Conservation (phyloP, 768 basidiomycete species). For the Suillus brevipes region DNA sequence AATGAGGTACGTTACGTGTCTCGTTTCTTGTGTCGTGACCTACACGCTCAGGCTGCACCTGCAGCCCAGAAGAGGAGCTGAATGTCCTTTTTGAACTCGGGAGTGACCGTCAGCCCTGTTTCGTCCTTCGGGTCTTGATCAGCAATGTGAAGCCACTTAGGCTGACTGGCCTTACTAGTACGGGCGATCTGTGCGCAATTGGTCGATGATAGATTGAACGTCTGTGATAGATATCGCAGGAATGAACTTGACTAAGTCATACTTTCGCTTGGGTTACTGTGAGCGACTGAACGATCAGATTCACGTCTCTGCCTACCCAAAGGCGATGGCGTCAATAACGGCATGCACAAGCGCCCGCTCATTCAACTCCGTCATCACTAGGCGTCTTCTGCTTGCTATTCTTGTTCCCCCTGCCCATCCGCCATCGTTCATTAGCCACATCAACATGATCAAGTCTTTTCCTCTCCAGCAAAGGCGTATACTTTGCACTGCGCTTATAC, state of each 20-base stretch:
- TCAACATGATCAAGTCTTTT: conserved; percentile 71
- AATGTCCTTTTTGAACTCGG: neutral
- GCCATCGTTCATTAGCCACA: conserved; percentile 78
- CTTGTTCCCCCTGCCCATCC: conserved; percentile 60
- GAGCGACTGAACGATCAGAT: neutral
- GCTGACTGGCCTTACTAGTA: too few relatives aligned
- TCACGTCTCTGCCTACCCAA: neutral
- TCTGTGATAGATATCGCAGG: neutral
- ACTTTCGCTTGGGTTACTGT: neutral
- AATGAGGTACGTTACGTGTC: too few relatives aligned
- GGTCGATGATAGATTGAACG: neutral
- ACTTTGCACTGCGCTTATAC: conserved; percentile 58
- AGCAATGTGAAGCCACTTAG: too few relatives aligned
- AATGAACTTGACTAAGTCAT: too few relatives aligned
- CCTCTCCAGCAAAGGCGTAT: conserved; percentile 65
- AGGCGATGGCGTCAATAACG: neutral
- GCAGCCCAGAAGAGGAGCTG: neutral
- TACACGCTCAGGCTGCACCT: neutral
- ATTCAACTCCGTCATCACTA: conserved; percentile 14
- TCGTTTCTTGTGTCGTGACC: too few relatives aligned
- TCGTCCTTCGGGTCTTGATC: neutral
- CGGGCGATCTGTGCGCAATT: neutral
- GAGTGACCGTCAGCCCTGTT: neutral
- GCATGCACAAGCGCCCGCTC: neutral
- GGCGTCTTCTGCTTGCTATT: neutral